Evolutionary conservation across 2,329 filamentous ascomycete species (phyloP).

Genomic region (Xylariaceae sp.): DNA sequence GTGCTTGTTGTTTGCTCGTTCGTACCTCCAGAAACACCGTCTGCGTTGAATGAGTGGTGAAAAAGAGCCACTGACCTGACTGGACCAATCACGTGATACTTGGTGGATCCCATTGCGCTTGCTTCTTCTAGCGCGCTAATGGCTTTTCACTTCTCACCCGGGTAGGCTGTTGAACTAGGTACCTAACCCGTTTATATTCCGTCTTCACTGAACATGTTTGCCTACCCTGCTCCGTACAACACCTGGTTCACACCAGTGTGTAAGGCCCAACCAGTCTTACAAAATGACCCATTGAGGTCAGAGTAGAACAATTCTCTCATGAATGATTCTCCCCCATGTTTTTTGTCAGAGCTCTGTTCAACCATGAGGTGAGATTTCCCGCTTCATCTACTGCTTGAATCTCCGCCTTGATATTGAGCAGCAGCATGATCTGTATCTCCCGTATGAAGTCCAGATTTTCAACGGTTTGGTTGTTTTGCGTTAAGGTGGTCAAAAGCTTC

Average conservation of each 20-base stretch:
- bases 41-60: background rate
- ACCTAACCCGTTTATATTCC: no score
- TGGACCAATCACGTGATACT: constrained; percentile 22
- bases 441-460: constrained; percentile 39
- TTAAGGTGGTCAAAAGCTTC: constrained; percentile 45
- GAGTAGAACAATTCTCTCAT: no score
- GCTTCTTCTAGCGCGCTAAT: background rate
- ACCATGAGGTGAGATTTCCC: constrained; percentile 46
- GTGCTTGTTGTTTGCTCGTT: background rate
- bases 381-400: constrained; percentile 63
- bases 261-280: no score
- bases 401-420: constrained; percentile 70
- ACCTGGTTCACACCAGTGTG: no score
- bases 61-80: background rate
- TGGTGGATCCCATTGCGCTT: constrained; percentile 1
- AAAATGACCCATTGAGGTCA: no score
- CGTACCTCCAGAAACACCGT: no score
- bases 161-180: no score
- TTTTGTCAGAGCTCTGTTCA: constrained; percentile 39
- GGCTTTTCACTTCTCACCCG: no score
- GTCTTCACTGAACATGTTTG: no score
- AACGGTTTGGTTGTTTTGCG: constrained; percentile 27
- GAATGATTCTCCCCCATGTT: background rate
- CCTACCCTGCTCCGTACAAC: no score
- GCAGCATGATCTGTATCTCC: constrained; percentile 68